Evolutionary conservation across 257 asterid genomes (phyloP).

Genomic region (Sherardia arvensis): DNA sequence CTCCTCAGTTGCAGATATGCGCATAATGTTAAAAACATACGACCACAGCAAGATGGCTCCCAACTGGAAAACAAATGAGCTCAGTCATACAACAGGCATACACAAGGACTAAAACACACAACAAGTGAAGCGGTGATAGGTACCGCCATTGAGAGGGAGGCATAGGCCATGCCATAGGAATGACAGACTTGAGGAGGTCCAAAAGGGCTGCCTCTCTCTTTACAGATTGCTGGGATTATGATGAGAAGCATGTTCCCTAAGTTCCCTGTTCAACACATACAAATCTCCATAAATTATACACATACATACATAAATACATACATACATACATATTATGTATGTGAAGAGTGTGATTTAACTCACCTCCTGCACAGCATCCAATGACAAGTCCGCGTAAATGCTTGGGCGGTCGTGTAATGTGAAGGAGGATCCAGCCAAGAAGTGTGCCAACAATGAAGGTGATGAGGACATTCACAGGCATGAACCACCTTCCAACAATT

Average conservation of each 20-base stretch:
- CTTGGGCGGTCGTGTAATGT: slow-evolving; percentile 51
- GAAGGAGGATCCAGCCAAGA: slow-evolving; percentile 72
- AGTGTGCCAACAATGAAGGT: slow-evolving; percentile 74
- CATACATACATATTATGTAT: too few relatives aligned
- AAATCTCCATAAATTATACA: too few relatives aligned
- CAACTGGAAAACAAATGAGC: slow-evolving; percentile 10
- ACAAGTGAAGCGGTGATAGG: background rate
- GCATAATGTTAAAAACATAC: slow-evolving; percentile 64
- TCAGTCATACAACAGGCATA: background rate
- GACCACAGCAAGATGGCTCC: slow-evolving; percentile 86
- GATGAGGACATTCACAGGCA: slow-evolving; percentile 73
- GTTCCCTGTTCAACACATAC: slow-evolving; percentile 44
- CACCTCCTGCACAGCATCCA: slow-evolving; percentile 94
- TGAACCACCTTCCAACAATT: slow-evolving; percentile 64
- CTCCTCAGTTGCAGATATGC: slow-evolving; percentile 54
- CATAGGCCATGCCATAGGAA: slow-evolving; percentile 67
- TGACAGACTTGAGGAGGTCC: slow-evolving; percentile 62
- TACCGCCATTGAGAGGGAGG: slow-evolving; percentile 87
- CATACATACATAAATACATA: background rate
- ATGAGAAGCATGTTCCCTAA: slow-evolving; percentile 82
- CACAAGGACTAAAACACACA: background rate
- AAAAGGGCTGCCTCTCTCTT: slow-evolving; percentile 81
- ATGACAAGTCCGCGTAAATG: slow-evolving; percentile 73
- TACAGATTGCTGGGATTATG: slow-evolving; percentile 86
- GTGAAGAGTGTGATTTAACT: too few relatives aligned